These are phyloP conservation scores for Tuber microsphaerosporum DNA, from an alignment of 495 filamentous ascomycete genomes.

Conservation along the genomic window DNA sequence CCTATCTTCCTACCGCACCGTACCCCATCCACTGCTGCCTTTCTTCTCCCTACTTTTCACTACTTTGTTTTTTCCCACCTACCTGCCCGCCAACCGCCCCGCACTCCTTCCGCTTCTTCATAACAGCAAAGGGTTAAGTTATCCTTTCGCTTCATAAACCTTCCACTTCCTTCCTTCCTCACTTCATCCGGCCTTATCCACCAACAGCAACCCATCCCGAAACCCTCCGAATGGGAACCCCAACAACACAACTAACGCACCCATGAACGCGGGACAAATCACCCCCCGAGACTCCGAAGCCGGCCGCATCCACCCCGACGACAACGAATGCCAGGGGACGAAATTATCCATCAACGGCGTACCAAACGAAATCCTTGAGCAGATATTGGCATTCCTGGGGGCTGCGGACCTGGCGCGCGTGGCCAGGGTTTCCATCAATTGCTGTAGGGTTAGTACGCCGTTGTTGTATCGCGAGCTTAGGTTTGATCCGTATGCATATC, in stretches of 20 bases:
- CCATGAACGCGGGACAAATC: background rate
- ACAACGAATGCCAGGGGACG: slow-evolving; percentile 16
- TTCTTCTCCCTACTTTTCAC: background rate
- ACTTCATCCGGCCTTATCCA: background rate
- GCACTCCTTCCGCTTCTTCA: background rate
- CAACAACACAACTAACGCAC: background rate
- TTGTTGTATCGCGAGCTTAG: slow-evolving; percentile 27
- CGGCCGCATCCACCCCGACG: slow-evolving; percentile 4
- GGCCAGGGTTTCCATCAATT: slow-evolving; percentile 22
- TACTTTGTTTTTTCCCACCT: background rate
- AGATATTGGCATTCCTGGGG: slow-evolving; percentile 29
- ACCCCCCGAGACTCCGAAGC: slow-evolving; percentile 6
- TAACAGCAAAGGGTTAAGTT: background rate
- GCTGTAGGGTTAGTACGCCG: slow-evolving; percentile 30
- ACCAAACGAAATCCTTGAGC: slow-evolving; percentile 32
- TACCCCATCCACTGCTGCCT: background rate
- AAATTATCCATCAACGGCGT: slow-evolving; percentile 25
- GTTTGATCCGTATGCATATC: slow-evolving; percentile 35
- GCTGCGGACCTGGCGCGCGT: slow-evolving; percentile 25
- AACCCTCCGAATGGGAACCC: background rate
- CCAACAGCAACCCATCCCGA: background rate
- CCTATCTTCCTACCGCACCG: background rate
- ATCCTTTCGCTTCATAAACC: background rate
- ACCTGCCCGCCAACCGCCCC: background rate
- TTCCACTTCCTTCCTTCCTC: background rate